Base-by-base conservation (phyloP, 176 grass and related monocot species). In the Oryza glumipatula region DNA sequence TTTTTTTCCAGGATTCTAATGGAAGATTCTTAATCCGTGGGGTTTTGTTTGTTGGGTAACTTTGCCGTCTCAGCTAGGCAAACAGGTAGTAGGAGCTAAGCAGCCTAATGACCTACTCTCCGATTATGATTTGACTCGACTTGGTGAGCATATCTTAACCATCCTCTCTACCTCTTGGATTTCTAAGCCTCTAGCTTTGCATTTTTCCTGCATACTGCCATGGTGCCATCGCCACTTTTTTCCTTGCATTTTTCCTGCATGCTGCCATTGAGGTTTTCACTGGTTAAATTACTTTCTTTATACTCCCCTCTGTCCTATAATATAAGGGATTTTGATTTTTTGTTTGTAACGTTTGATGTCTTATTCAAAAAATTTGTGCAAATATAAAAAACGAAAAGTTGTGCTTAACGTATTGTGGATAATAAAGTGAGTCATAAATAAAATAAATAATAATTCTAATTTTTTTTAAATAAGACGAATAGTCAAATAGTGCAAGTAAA, bases 31-130 rank as follows among this genome's bases (percentile, higher is more conserved):
- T 41, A 65, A 7, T n/a, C 83, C 56, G 45, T 73, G 68, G 11
- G 56, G 39, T 56, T 71, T 13, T 13, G 44, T 17, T 70, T 58
- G 54, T 58, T 58, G 54, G 54, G 4, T 58, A 58, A 58, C 54
- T 66, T 51, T 68, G 73, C 48, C 68, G 60, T 52, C 68, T 74
- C 58, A 15, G 73, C 45, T 82, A 61, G 67, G 88, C 73, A 67
- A 67, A 46, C 43, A 6, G 22, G n/a, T 70, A 22, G n/a, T 70
- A 79, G 85, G 12, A 38, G 70, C 78, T 70, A 87, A 58, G 71
- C 32, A 75, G 21, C 16, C 77, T 35, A 36, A 41, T 44, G 9
- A 54, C 22, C 23, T 21, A 28, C 4, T 7, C 43, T 77, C 38
- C 21, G 26, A 41, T 36, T 36, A 76, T 17, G 72, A 70, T 70